Evolutionary conservation across 257 asterid genomes (phyloP).

Genomic region (Solanum acaule): DNA sequence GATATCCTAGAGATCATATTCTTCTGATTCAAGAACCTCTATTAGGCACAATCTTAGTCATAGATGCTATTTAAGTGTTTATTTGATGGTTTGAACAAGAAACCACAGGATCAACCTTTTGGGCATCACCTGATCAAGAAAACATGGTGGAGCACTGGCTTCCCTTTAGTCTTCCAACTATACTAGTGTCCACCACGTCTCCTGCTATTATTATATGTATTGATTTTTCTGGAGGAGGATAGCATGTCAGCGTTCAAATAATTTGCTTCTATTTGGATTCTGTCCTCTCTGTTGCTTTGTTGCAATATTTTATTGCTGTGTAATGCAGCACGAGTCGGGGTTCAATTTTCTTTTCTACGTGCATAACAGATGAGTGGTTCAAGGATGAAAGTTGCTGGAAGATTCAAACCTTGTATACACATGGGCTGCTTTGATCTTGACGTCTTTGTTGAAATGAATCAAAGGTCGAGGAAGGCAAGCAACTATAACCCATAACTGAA

Average conservation of each 20-base stretch:
- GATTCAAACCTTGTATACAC: constrained; percentile 85
- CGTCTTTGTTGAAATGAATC: constrained; percentile 94
- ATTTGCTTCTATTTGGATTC: background rate
- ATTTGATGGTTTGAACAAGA: background rate
- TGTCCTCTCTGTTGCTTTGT: background rate
- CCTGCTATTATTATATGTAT: background rate
- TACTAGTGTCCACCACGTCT: background rate
- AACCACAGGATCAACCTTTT: background rate
- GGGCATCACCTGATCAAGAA: background rate
- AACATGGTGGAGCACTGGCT: background rate
- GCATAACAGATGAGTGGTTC: constrained; percentile 80
- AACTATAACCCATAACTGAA: background rate
- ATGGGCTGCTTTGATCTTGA: constrained; percentile 99
- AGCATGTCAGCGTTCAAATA: background rate
- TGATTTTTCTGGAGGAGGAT: background rate
- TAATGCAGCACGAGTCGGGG: background rate
- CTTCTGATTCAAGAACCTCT: background rate
- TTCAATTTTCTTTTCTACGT: constrained; percentile 11
- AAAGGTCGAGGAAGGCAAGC: constrained; percentile 96
- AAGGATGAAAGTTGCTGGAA: constrained; percentile 94
- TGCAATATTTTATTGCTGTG: background rate
- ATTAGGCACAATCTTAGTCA: background rate
- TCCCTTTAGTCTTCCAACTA: background rate
- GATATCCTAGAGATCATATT: background rate
- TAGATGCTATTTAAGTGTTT: background rate